Evolutionary conservation across 1,284 basidiomycete genomes (phyloP), one percentile per base, ranked within the genome.

Genomic region (Tylopilus sp.): DNA sequence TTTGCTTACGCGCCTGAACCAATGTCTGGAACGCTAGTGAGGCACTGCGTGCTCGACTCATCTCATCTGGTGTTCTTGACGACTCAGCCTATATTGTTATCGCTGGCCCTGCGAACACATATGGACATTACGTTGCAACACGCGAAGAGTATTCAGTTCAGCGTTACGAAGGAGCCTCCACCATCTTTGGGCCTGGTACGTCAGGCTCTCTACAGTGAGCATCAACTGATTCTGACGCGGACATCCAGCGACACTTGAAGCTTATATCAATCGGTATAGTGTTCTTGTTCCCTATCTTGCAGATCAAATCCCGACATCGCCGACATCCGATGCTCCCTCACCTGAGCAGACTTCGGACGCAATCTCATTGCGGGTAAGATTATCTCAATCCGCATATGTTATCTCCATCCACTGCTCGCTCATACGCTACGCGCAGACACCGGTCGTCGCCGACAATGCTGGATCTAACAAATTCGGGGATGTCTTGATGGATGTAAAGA

Each of bases 161-260:
- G 67, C 75, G 89, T 44, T 91, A 91, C 58, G 89, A 91, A 68
- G 89, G 88, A 31, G 85, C 86, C 0, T 88, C 85, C 36, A 91
- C 88, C 9, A 75, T 91, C 36, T 91, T 82, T 63, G 89, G 89
- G 28, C 82, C 77, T 52, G 79, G 88, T 87, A 54, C 60, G 81
- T 74, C 7, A 14, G 10, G 31, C 10, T 42, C 36, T 33, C 21
- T n/a, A 18, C 12, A 5, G 8, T n/a, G 7, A 15, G 37, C 11
- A 40, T 31, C 41, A 24, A 5, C 31, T 50, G 28, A 48, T 34
- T 44, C 24, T 9, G 11, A 18, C 5, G 11, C 10, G 40, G 17
- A 46, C 2, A 17, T 28, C 1, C 53, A 87, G 83, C 72, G 56
- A 90, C 88, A 3, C 72, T 91, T 12, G 85, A 88, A 46, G 82